Evolutionary conservation across 345 rosid species (phyloP).

Genomic region (Arabis hirsuta): DNA sequence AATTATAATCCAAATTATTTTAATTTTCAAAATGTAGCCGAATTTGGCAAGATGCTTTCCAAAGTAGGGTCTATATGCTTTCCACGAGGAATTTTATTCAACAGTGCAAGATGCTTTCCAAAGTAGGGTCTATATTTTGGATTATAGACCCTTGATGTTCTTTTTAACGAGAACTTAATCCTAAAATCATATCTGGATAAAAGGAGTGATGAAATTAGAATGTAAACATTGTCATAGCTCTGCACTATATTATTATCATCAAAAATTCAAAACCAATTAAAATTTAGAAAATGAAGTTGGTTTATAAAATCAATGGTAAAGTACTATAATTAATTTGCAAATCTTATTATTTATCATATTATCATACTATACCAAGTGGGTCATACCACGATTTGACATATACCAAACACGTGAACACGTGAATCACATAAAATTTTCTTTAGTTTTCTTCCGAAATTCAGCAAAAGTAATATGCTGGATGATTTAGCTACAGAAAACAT

Average conservation of each 20-base stretch:
- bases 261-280: not conserved
- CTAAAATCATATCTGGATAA: too few species aligned
- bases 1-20: too few species aligned
- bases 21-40: too few species aligned
- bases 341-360: not conserved
- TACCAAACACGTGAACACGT: not conserved
- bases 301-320: not conserved
- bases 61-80: too few species aligned
- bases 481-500: not conserved
- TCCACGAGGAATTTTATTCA: too few species aligned
- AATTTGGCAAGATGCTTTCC: too few species aligned
- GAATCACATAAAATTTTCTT: not conserved
- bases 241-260: too few species aligned
- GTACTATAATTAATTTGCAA: not conserved
- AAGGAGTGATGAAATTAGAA: not conserved
- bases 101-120: too few species aligned
- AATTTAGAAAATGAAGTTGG: not conserved
- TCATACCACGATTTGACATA: slow-evolving; percentile 6
- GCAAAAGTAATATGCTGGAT: not conserved
- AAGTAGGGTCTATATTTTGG: too few species aligned
- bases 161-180: too few species aligned
- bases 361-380: not conserved
- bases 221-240: too few species aligned
- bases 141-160: too few species aligned
- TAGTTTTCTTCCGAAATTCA: not conserved